Percentiles rank a stretch among this genome's conserved stretches.
These are phyloP conservation scores for Cryptococcus deneoformans DNA, from an alignment of 1,284 basidiomycete species.

Conservation along the genomic window DNA sequence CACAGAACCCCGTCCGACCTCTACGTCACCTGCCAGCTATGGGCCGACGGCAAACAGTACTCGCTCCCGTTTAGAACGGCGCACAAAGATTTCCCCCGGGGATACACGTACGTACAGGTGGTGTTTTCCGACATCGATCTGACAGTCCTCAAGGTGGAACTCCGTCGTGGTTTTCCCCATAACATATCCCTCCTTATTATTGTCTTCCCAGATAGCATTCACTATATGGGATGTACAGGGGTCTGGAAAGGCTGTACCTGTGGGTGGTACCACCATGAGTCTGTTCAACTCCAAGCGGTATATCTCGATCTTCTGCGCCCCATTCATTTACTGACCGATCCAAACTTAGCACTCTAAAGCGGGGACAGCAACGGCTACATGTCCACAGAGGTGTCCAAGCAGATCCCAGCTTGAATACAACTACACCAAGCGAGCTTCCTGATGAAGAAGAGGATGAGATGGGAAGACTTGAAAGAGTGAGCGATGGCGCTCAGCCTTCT, in stretches of 20 bases:
- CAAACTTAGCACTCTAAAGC: slow-evolving; percentile 71
- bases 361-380: slow-evolving; percentile 84
- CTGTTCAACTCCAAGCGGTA: slow-evolving; percentile 90
- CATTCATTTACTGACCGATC: slow-evolving; percentile 6
- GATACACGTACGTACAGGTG: slow-evolving; percentile 62
- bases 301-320: slow-evolving; percentile 16
- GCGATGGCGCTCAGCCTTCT: slow-evolving; percentile 8
- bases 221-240: slow-evolving; percentile 94
- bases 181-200: slow-evolving; percentile 83
- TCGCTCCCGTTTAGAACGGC: slow-evolving; percentile 87
- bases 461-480: slow-evolving; percentile 87
- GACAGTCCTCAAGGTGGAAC: slow-evolving; percentile 70
- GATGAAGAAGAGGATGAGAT: slow-evolving; percentile 71
- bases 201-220: slow-evolving; percentile 83
- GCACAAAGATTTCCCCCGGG: slow-evolving; percentile 85
- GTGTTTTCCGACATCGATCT: neutral
- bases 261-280: slow-evolving; percentile 86
- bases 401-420: slow-evolving; percentile 74
- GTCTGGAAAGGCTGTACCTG: slow-evolving; percentile 66
- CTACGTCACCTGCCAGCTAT: slow-evolving; percentile 85
- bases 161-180: slow-evolving; percentile 90
- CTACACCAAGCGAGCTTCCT: slow-evolving; percentile 79
- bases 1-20: slow-evolving; percentile 63
- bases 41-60: slow-evolving; percentile 88
- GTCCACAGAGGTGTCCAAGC: slow-evolving; percentile 81